Evolutionary conservation across 2,329 filamentous ascomycete species (phyloP).

Genomic region (Aureobasidium sp.): DNA sequence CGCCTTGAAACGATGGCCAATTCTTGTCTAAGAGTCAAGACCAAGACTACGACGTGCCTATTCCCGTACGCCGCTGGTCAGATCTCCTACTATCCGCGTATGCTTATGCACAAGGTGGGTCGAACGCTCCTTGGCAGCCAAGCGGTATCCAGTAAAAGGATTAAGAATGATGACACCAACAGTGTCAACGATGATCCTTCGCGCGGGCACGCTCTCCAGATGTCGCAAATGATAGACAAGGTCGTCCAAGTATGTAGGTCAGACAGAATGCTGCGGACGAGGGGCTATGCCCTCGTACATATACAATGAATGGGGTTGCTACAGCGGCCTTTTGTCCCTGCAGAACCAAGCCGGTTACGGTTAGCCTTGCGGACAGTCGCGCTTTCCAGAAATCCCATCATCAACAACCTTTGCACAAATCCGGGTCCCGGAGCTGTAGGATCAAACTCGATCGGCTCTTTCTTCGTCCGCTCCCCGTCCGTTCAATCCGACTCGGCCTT

Average conservation of each 20-base stretch:
- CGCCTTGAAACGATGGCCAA: constrained; percentile 1
- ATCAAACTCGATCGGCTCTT: not conserved
- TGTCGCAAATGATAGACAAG: not conserved
- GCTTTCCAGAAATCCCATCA: constrained; percentile 10
- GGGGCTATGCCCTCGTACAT: constrained; percentile 12
- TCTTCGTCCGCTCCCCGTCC: not conserved
- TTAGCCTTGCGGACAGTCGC: constrained; percentile 12
- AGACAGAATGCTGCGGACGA: constrained; percentile 6
- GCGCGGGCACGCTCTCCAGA: not conserved
- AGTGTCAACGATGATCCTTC: not conserved
- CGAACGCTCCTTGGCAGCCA: constrained; percentile 12
- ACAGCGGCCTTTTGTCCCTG: constrained; percentile 15
- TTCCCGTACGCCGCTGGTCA: constrained; percentile 7
- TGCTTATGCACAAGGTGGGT: constrained; percentile 10
- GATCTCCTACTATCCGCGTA: constrained; percentile 7
- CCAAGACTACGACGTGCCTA: constrained; percentile 5
- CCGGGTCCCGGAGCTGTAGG: not conserved
- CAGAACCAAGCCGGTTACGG: not conserved
- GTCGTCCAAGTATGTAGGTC: not conserved
- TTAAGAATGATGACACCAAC: constrained; percentile 5
- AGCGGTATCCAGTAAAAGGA: not conserved
- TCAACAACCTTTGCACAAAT: not conserved
- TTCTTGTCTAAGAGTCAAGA: constrained; percentile 9
- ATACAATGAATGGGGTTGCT: constrained; percentile 10
- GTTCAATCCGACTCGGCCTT: not conserved